phyloP scores from a whole-genome alignment of 192 early-diverging fungal species.

The Pecoramyces ruminantium region DNA sequence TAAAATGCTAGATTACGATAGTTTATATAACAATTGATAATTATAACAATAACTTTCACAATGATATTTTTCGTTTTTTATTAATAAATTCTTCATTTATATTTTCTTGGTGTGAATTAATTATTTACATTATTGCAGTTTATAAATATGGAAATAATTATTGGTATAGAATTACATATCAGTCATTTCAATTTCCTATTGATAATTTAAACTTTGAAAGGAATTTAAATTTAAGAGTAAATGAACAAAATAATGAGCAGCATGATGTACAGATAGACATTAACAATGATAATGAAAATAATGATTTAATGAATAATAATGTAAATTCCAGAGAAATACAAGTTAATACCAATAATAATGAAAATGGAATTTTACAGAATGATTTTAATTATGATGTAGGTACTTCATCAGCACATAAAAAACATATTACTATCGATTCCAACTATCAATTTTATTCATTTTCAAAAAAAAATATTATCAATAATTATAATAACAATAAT shows the following conservation, averaged over 20 bases:
- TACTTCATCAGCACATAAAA: not conserved
- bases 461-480: not conserved
- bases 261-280: not conserved
- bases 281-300: not conserved
- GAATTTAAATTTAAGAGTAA: not conserved
- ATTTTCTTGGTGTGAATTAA: not conserved
- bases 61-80: not conserved
- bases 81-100: not conserved
- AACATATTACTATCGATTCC: not conserved
- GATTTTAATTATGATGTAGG: not conserved
- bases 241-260: not conserved
- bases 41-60: not conserved
- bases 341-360: no score
- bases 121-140: not conserved
- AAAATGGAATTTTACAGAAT: no score
- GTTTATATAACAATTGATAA: not conserved
- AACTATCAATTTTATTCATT: not conserved
- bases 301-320: no score
- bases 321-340: no score
- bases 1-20: not conserved
- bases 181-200: not conserved
- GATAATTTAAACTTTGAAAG: not conserved
- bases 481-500: not conserved
- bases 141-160: not conserved
- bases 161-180: not conserved